Conservation (phyloP, 2,329 filamentous ascomycete species). For the Polytolypa hystricis region DNA sequence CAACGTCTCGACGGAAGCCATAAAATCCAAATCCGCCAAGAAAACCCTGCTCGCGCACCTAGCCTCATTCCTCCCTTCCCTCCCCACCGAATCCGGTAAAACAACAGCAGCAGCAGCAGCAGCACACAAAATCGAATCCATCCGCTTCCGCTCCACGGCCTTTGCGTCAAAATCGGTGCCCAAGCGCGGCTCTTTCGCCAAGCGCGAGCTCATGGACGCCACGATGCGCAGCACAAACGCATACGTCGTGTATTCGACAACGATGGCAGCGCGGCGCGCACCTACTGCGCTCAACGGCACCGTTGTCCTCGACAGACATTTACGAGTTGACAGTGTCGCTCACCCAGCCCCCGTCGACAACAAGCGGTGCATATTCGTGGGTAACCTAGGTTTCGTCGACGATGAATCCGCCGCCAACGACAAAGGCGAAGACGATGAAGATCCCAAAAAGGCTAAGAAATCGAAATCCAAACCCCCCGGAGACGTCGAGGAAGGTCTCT, state of each 20-base stretch:
- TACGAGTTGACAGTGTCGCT: conserved; percentile 82
- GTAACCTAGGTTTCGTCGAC: conserved; percentile 91
- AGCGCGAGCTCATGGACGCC: conserved; percentile 76
- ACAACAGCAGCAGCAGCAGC: too few species aligned
- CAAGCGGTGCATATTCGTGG: conserved; percentile 86
- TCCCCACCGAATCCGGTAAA: conserved; percentile 36
- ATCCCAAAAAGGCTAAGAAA: conserved; percentile 64
- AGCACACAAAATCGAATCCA: conserved; percentile 69
- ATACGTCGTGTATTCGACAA: conserved; percentile 77
- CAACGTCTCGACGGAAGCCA: conserved; percentile 75
- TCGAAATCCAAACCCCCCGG: conserved; percentile 59
- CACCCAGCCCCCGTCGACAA: conserved; percentile 76
- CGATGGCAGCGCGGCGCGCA: conserved; percentile 64
- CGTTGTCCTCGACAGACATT: conserved; percentile 71
- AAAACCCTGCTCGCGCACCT: conserved; percentile 69
- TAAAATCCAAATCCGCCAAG: conserved; percentile 70
- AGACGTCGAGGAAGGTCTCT: conserved; percentile 76
- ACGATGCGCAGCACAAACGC: conserved; percentile 92
- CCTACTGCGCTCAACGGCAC: conserved; percentile 71
- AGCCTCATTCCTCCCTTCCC: conserved; percentile 56
- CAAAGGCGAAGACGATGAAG: conserved; percentile 51
- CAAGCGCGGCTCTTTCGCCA: conserved; percentile 89
- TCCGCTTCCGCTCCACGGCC: conserved; percentile 88
- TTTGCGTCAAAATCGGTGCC: conserved; percentile 65
- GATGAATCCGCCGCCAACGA: conserved; percentile 62